These are phyloP conservation scores for Macrolepiota dolichaula DNA, from an alignment of 768 basidiomycete genomes.

Conservation along the genomic window DNA sequence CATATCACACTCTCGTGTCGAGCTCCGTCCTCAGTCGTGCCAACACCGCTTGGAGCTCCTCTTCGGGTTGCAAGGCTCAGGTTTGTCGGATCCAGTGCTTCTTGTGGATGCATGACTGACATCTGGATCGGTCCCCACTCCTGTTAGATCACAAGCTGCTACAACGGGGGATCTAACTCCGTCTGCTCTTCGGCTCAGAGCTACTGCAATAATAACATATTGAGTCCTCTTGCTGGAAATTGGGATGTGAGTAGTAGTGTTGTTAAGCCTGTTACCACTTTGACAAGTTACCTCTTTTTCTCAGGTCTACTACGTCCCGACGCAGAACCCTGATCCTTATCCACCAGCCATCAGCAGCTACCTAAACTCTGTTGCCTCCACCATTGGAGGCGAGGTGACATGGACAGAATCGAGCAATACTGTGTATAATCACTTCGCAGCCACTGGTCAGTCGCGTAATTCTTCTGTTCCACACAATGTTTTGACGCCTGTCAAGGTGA, in stretches of 20 bases:
- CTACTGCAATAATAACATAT: constrained; percentile 56
- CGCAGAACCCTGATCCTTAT: constrained; percentile 42
- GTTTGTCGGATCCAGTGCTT: constrained; percentile 21
- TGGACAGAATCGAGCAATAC: constrained; percentile 37
- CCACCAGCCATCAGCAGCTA: constrained; percentile 37
- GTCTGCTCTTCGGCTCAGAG: constrained; percentile 56
- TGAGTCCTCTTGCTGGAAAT: constrained; percentile 50
- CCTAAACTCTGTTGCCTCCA: constrained; percentile 25
- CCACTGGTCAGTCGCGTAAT: constrained; percentile 31
- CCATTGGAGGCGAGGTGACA: constrained; percentile 40
- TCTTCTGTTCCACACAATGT: neutral
- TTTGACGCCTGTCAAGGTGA: constrained; percentile 33
- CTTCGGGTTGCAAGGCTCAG: constrained; percentile 48
- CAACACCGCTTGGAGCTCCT: constrained; percentile 37
- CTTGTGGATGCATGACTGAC: neutral
- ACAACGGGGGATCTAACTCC: constrained; percentile 41
- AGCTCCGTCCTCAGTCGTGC: constrained; percentile 35
- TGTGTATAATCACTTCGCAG: constrained; percentile 46
- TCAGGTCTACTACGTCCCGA: constrained; percentile 46
- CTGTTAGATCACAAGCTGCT: constrained; percentile 47
- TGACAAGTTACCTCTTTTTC: neutral
- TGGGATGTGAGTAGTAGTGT: constrained; percentile 39
- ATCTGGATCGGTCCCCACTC: neutral
- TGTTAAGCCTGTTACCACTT: neutral
- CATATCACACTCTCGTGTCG: constrained; percentile 54